Evolutionary conservation across 2,329 filamentous ascomycete genomes (phyloP).

Genomic region (Amylocarpus encephaloides): DNA sequence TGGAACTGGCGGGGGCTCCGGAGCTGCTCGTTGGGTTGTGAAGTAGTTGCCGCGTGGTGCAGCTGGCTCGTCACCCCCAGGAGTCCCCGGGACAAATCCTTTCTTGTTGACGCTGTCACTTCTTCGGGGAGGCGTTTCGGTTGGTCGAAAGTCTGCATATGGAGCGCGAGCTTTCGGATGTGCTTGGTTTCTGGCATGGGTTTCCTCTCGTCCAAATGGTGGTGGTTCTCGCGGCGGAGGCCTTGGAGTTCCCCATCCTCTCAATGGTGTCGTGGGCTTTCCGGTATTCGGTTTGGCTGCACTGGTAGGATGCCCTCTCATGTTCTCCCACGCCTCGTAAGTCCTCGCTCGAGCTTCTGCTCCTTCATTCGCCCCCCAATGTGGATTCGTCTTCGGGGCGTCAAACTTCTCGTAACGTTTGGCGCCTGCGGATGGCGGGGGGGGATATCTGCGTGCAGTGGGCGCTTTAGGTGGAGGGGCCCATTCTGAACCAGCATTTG

Average conservation of each 20-base stretch:
- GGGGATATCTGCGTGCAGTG: conserved; percentile 18
- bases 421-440: conserved; percentile 28
- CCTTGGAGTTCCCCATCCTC: conserved; percentile 13
- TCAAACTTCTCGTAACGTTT: conserved; percentile 28
- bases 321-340: conserved; percentile 31
- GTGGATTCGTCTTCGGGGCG: conserved; percentile 23
- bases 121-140: conserved; percentile 14
- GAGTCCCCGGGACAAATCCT: conserved; percentile 30
- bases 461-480: conserved; percentile 29
- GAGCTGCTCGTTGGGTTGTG: conserved; percentile 24
- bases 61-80: conserved; percentile 30
- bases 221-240: conserved; percentile 22
- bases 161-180: conserved; percentile 16
- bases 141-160: conserved; percentile 20
- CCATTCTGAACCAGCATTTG: conserved; percentile 27
- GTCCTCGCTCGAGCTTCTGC: conserved; percentile 26
- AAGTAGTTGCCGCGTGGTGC: conserved; percentile 28
- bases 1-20: conserved; percentile 21
- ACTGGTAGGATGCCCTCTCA: conserved; percentile 17
- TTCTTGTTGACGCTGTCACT: conserved; percentile 23
- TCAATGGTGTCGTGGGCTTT: conserved; percentile 9
- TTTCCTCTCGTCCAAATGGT: conserved; percentile 22
- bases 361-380: conserved; percentile 26
- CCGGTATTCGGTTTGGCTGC: conserved; percentile 10
- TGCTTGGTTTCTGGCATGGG: conserved; percentile 14